Evolutionary conservation across 495 filamentous ascomycete genomes (phyloP), one percentile per base, ranked within the genome.

Genomic region (Viridothelium virens): DNA sequence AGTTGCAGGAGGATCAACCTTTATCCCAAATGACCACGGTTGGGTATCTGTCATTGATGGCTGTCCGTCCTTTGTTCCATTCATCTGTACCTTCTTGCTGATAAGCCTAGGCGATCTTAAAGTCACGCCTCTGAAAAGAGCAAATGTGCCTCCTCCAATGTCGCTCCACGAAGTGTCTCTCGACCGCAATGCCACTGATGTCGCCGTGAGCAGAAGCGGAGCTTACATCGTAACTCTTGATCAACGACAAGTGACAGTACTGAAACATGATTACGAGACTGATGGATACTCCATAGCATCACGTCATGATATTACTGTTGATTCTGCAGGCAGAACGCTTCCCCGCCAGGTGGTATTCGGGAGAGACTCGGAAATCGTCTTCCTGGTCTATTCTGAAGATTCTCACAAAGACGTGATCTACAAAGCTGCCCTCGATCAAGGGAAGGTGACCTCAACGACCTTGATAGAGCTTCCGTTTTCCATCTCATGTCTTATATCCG

Each of bases 101-200:
- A 70, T 63, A 31, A 65, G 68, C 34, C 33, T 38, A 12, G 66
- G 86, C 84, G 77, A 73, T 82, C 79, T 97, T 64, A 95, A 95
- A 73, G 75, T 97, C 62, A 97, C 94, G 4, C 90, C 95, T 3
- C 80, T 97, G 71, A 81, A 89, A 66, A 79, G 87, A 61, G 87
- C 91, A 48, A 96, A 93, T 70, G 83, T 95, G 16, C 94, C 94
- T 47, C 94, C 94, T 44, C 94, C 94, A 39, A 96, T 97, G 91
- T 85, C 92, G 16, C 80, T 92, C 64, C 86, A 86, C 70, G 91
- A 96, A 67, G 70, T 97, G 61, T 68, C 77, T 33, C 72, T 91
- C 38, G 79, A 82, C 48, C 82, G 82, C 2, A 87, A 86, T 63
- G 81, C 83, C 9, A 78, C 89, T 64, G 92, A 97, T 74, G 84